phyloP scores from a whole-genome alignment of 2,329 filamentous ascomycete species.

The Penicillium sp. region DNA sequence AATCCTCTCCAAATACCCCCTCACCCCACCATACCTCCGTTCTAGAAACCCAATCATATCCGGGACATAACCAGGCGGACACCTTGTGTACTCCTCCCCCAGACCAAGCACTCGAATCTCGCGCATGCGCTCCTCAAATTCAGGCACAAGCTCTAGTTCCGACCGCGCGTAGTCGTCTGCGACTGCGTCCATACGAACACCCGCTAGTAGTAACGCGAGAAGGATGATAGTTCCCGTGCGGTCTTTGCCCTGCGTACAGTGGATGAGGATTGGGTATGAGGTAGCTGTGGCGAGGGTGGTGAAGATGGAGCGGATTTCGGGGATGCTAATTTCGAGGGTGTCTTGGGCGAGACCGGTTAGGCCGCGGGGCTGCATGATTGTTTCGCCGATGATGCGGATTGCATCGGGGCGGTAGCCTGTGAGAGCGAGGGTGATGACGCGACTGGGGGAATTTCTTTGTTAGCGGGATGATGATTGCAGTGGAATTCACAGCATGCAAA shows the following conservation, averaged over 20 bases:
- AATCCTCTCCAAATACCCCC: slow-evolving; percentile 66
- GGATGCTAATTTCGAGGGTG: slow-evolving; percentile 68
- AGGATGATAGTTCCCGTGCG: slow-evolving; percentile 74
- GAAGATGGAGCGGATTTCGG: slow-evolving; percentile 70
- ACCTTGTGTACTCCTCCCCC: slow-evolving; percentile 71
- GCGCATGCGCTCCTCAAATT: slow-evolving; percentile 64
- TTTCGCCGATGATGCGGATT: slow-evolving; percentile 67
- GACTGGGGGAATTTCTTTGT: slow-evolving; percentile 43
- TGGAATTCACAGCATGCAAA: background rate
- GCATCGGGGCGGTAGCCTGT: slow-evolving; percentile 70
- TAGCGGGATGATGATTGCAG: background rate
- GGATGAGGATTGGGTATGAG: slow-evolving; percentile 69
- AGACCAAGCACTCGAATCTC: slow-evolving; percentile 75
- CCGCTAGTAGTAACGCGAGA: slow-evolving; percentile 67
- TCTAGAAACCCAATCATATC: slow-evolving; percentile 62
- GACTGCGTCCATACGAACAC: slow-evolving; percentile 62
- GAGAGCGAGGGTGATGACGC: slow-evolving; percentile 65
- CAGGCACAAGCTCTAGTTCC: slow-evolving; percentile 61
- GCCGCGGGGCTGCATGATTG: slow-evolving; percentile 74
- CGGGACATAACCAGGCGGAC: slow-evolving; percentile 66
- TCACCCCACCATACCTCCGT: slow-evolving; percentile 66
- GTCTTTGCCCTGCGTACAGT: slow-evolving; percentile 91
- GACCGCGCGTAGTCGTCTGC: slow-evolving; percentile 73
- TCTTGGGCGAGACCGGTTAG: slow-evolving; percentile 71
- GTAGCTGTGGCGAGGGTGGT: slow-evolving; percentile 59